Base-by-base conservation (phyloP, 2,329 filamentous ascomycete species). In the Rosellinia necatrix region DNA sequence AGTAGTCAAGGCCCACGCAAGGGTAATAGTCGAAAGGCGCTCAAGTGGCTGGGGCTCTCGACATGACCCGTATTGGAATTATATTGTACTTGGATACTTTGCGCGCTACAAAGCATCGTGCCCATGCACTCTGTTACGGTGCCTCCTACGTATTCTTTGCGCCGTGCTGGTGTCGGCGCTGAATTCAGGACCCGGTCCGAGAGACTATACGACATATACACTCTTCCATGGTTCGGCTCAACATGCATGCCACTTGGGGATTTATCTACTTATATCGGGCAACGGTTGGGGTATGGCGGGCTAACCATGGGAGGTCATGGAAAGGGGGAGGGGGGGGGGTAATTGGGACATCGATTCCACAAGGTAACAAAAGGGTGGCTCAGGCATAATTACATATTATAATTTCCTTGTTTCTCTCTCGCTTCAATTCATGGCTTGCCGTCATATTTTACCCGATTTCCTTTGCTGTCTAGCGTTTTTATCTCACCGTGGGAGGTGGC, bases 11-110 rank as follows among this genome's bases (percentile, higher is more conserved):
- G 64, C 9, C 61, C 66, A 24, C 71, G 68, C 13, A 77, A 75
- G 66, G 74, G 72, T 2, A 78, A 76, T 53, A 80, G 73, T 46
- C 73, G 75, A 6, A 83, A 83, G 66, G 81, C 81, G 6, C 73
- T 82, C 49, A 82, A 80, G 66, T 82, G 81, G 65, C 71, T 83
- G 1, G 80, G 80, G 0, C 67, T 82, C 4, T 44, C 67, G n/a
- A 67, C 24, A 2, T 64, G 34, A 59, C n/a, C 4, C 15, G 9
- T 27, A 12, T 32, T n/a, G 8, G 13, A 3, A 29, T 29, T 17
- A 9, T 32, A 15, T 30, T 7, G 24, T 35, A 6, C 21, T 10
- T n/a, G n/a, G 13, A 22, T 25, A 9, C 2, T 25, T 32, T 25
- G 12, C 17, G 37, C 19, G 27, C 2, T 10, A 3, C 24, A 25